Percentiles rank a stretch among this genome's conserved stretches.
Evolutionary conservation across 2,329 filamentous ascomycete species (phyloP).

Genomic region (Colletotrichum incanum): DNA sequence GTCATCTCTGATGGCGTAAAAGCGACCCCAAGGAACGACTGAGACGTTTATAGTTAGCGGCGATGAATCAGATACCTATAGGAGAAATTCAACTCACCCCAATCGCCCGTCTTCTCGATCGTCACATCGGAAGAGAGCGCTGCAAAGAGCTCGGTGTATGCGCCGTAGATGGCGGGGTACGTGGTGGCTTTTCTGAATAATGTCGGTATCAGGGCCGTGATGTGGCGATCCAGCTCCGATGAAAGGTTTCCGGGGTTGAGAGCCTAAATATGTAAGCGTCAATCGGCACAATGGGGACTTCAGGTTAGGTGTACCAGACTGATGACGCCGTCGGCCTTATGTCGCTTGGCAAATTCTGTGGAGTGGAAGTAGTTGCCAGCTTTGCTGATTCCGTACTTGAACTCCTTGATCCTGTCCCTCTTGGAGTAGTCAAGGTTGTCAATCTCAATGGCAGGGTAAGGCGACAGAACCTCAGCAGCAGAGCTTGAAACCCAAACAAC

Average conservation of each 20-base stretch:
- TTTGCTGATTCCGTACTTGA: conserved; percentile 53
- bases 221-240: conserved; percentile 52
- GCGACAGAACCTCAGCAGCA: conserved; percentile 47
- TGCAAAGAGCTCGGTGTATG: conserved; percentile 65
- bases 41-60: neutral
- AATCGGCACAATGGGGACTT: neutral
- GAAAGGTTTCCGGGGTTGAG: conserved; percentile 59
- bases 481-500: conserved; percentile 54
- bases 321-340: conserved; percentile 46
- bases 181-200: conserved; percentile 42
- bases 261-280: conserved; percentile 32
- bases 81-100: conserved; percentile 44
- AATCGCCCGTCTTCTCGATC: conserved; percentile 53
- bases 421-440: conserved; percentile 50
- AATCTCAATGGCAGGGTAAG: conserved; percentile 46
- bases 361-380: conserved; percentile 52
- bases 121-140: conserved; percentile 61
- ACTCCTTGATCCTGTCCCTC: conserved; percentile 44
- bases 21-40: conserved; percentile 58
- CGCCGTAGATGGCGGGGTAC: conserved; percentile 56
- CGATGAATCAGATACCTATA: neutral
- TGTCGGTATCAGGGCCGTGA: conserved; percentile 35
- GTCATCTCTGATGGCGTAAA: conserved; percentile 51
- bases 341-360: conserved; percentile 49
- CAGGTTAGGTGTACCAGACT: conserved; percentile 37